Conservation (phyloP, 2,329 filamentous ascomycete genomes). For the Aaosphaeria pasadenensis region DNA sequence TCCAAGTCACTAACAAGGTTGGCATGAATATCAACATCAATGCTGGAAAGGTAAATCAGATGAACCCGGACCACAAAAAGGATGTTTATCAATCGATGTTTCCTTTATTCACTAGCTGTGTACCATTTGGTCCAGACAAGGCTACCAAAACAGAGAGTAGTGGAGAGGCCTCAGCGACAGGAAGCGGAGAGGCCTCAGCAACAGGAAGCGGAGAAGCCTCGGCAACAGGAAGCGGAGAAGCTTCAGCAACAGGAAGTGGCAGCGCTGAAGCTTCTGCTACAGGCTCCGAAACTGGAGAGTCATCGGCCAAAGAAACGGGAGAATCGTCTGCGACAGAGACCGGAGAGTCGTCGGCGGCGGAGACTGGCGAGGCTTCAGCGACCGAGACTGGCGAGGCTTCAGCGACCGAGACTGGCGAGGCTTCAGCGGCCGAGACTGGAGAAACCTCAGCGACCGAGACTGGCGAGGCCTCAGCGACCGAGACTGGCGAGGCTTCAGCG, state of each 20-base stretch:
- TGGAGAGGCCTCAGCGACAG: no score
- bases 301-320: no score
- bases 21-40: constrained; percentile 21
- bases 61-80: constrained; percentile 11
- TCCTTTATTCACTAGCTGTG: constrained; percentile 15
- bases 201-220: no score
- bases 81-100: constrained; percentile 7
- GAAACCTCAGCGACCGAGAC: neutral
- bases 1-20: constrained; percentile 12
- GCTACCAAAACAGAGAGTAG: neutral
- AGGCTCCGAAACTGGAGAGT: no score
- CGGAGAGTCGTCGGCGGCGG: neutral
- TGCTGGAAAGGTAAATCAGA: constrained; percentile 14
- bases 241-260: neutral
- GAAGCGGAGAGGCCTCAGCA: no score
- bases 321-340: neutral
- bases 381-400: neutral
- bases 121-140: constrained; percentile 14
- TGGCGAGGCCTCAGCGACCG: neutral
- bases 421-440: no score
- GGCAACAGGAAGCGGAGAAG: no score
- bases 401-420: no score
- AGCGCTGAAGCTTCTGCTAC: no score
- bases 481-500: neutral
- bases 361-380: neutral